phyloP scores from a whole-genome alignment of 805 yeast species.

The Candida tallmaniae region DNA sequence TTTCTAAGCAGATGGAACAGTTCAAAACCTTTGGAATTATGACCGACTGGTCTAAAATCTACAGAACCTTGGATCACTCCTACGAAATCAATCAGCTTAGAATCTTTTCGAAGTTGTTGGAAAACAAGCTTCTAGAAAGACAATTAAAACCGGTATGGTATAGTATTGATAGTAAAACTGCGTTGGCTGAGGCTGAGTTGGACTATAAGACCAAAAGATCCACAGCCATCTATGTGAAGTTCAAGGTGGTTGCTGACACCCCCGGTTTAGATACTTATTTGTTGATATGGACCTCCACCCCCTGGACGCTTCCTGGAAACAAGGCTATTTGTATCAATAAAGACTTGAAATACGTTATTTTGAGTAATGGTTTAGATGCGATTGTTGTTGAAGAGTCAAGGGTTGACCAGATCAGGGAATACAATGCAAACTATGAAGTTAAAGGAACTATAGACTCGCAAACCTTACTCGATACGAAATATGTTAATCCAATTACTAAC shows the following conservation, averaged over 20 bases:
- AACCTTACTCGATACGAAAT: constrained; percentile 5
- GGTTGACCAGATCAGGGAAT: constrained; percentile 29
- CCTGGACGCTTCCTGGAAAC: constrained; percentile 94
- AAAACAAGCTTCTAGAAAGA: constrained; percentile 65
- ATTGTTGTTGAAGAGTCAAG: constrained; percentile 57
- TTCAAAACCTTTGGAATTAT: constrained; percentile 73
- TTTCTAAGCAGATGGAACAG: constrained; percentile 55
- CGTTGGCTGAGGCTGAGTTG: constrained; percentile 93
- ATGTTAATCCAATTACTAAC: constrained; percentile 43
- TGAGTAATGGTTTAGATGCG: constrained; percentile 33
- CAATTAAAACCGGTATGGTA: constrained; percentile 95
- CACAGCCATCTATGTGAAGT: constrained; percentile 63
- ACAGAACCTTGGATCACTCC: constrained; percentile 63
- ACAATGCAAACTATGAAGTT: constrained; percentile 11
- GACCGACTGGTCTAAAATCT: constrained; percentile 75
- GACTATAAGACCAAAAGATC: constrained; percentile 81
- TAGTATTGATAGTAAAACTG: constrained; percentile 93
- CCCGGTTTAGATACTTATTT: constrained; percentile 6
- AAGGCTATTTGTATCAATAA: constrained; percentile 73
- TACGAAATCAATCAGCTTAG: constrained; percentile 75
- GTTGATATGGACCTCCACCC: constrained; percentile 95
- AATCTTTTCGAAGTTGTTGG: constrained; percentile 62
- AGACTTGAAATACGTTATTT: constrained; percentile 51
- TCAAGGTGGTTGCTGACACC: constrained; percentile 38
- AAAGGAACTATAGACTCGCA: constrained; percentile 1